These are phyloP conservation scores for Rutstroemia sp. DNA, from an alignment of 2,329 filamentous ascomycete species.

Conservation along the genomic window DNA sequence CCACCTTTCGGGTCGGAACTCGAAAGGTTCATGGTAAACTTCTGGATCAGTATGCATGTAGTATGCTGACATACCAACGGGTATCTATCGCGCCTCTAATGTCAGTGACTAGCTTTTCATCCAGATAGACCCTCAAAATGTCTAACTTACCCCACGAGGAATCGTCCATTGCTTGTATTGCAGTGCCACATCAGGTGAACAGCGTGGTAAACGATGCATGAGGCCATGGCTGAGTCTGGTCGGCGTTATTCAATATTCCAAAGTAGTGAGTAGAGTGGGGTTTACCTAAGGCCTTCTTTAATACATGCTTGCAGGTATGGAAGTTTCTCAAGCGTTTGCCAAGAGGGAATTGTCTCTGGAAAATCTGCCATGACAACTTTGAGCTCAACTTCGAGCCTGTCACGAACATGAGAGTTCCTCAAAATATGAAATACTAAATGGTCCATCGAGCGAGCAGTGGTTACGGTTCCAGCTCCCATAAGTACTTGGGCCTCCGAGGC, in stretches of 20 bases:
- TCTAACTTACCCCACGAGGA: background rate
- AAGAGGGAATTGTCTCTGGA: slow-evolving; percentile 7
- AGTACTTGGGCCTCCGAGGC: slow-evolving; percentile 28
- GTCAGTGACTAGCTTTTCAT: background rate
- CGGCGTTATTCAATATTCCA: background rate
- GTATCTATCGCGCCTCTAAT: background rate
- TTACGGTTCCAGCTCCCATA: slow-evolving; percentile 31
- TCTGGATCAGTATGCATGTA: slow-evolving; percentile 1
- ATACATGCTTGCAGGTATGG: slow-evolving; percentile 26
- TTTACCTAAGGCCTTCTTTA: slow-evolving; percentile 26
- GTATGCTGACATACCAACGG: slow-evolving; percentile 7
- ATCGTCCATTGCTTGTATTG: slow-evolving; percentile 9
- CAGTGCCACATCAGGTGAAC: background rate
- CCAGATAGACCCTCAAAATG: background rate
- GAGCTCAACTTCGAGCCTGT: slow-evolving; percentile 30
- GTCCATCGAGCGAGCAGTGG: slow-evolving; percentile 27
- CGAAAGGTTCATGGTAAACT: background rate
- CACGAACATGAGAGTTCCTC: slow-evolving; percentile 23
- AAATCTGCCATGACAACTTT: slow-evolving; percentile 9
- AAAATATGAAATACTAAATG: slow-evolving; percentile 31
- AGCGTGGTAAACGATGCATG: slow-evolving; percentile 3
- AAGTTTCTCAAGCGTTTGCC: slow-evolving; percentile 18
- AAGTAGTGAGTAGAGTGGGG: background rate
- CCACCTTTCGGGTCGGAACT: slow-evolving; percentile 4
- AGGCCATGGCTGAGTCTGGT: background rate